A percentile compares a stretch with the other conserved stretches of the same genome.
These are phyloP conservation scores for Miscanthus sacchariflorus DNA, from an alignment of 202 grass and related monocot species.

Conservation along the genomic window DNA sequence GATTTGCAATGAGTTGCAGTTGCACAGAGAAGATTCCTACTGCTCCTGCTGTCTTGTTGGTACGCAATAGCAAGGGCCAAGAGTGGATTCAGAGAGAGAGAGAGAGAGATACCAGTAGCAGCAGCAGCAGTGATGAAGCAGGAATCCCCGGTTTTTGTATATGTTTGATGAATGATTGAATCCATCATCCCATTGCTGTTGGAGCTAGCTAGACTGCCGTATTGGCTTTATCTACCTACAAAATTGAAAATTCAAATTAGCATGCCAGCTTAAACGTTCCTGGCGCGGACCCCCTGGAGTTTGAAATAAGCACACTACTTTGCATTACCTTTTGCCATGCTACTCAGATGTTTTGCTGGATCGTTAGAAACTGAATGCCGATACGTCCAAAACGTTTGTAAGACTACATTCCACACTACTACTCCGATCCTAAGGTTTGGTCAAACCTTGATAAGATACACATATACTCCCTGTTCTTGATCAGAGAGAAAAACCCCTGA, in stretches of 20 bases:
- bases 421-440: neutral
- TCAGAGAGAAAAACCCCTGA: conserved; percentile 24
- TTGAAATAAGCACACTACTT: neutral
- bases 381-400: neutral
- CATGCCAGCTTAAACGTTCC: conserved; percentile 31
- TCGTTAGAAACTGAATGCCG: neutral
- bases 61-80: conserved; percentile 11
- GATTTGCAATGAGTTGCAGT: conserved; percentile 44
- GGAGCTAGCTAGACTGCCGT: neutral
- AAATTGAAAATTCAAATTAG: neutral
- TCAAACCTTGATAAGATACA: neutral
- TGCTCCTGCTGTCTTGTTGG: conserved; percentile 35
- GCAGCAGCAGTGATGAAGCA: conserved; percentile 6
- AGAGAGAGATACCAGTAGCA: neutral
- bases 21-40: conserved; percentile 48
- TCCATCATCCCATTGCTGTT: conserved; percentile 32
- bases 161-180: conserved; percentile 29
- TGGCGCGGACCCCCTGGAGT: neutral
- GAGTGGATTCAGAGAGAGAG: conserved; percentile 14
- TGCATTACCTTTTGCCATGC: neutral
- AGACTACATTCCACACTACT: neutral
- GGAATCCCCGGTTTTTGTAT: conserved; percentile 26
- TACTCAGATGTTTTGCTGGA: neutral
- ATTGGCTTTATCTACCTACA: conserved; percentile 32
- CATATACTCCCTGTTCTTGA: neutral